These are phyloP conservation scores for Macrolepiota albuminosa DNA, from an alignment of 768 basidiomycete genomes.

Conservation along the genomic window DNA sequence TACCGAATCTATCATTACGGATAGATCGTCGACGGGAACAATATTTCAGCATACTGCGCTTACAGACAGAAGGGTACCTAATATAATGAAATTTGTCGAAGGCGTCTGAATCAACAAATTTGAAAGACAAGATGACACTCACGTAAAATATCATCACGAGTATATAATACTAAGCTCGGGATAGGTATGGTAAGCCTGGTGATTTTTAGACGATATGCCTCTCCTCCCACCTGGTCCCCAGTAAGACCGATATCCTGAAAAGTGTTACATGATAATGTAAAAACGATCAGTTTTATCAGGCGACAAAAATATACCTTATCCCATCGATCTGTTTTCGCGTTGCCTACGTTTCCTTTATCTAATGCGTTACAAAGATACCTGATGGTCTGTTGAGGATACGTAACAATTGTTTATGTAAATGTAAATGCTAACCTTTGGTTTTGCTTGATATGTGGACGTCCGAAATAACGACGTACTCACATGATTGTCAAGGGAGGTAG, in stretches of 20 bases:
- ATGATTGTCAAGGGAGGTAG: slow-evolving; percentile 41
- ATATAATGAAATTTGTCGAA: neutral
- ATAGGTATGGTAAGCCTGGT: neutral
- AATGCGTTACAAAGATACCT: slow-evolving; percentile 48
- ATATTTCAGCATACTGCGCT: slow-evolving; percentile 11
- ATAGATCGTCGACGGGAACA: neutral
- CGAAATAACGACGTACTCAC: slow-evolving; percentile 17
- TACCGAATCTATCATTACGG: slow-evolving; percentile 33
- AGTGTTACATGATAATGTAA: neutral
- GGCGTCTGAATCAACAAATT: neutral
- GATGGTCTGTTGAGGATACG: neutral
- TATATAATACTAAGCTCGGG: slow-evolving; percentile 35
- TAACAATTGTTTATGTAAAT: neutral
- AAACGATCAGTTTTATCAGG: neutral
- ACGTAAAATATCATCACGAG: slow-evolving; percentile 45
- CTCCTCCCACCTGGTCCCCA: slow-evolving; percentile 36
- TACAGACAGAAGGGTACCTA: slow-evolving; percentile 44
- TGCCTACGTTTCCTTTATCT: slow-evolving; percentile 47
- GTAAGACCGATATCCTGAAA: slow-evolving; percentile 36
- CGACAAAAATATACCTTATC: slow-evolving; percentile 29
- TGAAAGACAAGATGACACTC: slow-evolving; percentile 4
- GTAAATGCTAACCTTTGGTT: neutral
- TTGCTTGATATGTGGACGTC: neutral
- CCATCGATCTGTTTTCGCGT: slow-evolving; percentile 50
- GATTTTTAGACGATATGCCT: neutral